These are phyloP conservation scores for Fagus crenata DNA, from an alignment of 306 rosid genomes.

Conservation along the genomic window DNA sequence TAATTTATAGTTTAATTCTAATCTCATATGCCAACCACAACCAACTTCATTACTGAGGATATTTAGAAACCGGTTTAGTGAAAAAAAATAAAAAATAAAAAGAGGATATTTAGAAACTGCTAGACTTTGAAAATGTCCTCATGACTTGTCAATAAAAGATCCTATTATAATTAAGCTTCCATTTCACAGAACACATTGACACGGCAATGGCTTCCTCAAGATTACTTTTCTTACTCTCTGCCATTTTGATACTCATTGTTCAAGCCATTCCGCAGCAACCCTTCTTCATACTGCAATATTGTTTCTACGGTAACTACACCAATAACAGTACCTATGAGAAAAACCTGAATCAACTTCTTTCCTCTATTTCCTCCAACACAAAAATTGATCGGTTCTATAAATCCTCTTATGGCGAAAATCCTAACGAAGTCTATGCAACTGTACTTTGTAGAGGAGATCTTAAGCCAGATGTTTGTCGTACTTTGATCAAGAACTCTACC, in stretches of 20 bases:
- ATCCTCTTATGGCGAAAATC: conserved; percentile 35
- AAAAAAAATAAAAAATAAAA: too few species aligned
- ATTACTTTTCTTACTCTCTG: conserved; percentile 12
- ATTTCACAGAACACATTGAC: neutral
- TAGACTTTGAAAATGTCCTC: too few species aligned
- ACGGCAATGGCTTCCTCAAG: conserved; percentile 27
- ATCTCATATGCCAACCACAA: too few species aligned
- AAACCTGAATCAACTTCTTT: conserved; percentile 47
- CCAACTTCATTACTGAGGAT: too few species aligned
- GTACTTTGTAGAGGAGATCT: conserved; percentile 55
- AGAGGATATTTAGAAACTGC: too few species aligned
- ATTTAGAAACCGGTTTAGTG: too few species aligned
- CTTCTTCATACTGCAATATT: neutral
- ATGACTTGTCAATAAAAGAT: too few species aligned
- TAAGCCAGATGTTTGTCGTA: conserved; percentile 27
- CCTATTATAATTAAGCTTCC: too few species aligned
- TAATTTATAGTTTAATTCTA: too few species aligned
- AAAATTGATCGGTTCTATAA: conserved; percentile 38
- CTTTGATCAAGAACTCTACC: conserved; percentile 41
- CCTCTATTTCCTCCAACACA: conserved; percentile 34
- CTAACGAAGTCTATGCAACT: conserved; percentile 38
- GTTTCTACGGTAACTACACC: conserved; percentile 47
- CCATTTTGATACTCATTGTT: conserved; percentile 7
- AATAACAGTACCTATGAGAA: conserved; percentile 34
- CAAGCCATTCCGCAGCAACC: conserved; percentile 23